These are phyloP conservation scores for Dillenia turbinata DNA, from an alignment of 164 flowering plant genomes.

Conservation along the genomic window DNA sequence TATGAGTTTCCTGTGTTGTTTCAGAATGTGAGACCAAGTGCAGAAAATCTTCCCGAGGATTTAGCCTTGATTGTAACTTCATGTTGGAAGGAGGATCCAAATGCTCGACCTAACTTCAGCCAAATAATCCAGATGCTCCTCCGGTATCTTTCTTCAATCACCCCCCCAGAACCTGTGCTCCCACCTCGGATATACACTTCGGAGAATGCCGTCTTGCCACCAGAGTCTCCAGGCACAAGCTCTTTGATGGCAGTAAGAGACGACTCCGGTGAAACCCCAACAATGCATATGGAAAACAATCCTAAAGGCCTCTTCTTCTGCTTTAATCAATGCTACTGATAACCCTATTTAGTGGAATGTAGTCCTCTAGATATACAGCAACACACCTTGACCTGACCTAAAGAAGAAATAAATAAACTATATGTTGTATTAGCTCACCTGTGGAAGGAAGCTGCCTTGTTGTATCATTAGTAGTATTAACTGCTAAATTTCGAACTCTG, in stretches of 20 bases:
- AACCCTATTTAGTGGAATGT: neutral
- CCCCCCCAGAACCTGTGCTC: conserved; percentile 55
- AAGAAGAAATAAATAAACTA: too few species aligned
- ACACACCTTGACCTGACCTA: too few species aligned
- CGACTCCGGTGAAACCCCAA: conserved; percentile 45
- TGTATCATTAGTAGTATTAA: neutral
- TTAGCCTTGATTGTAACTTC: conserved; percentile 72
- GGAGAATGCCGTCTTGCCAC: conserved; percentile 65
- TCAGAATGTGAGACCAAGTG: conserved; percentile 90
- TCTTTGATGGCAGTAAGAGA: conserved; percentile 64
- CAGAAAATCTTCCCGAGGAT: conserved; percentile 78
- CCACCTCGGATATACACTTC: conserved; percentile 48
- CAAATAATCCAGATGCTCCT: conserved; percentile 81
- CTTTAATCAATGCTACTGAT: conserved; percentile 64
- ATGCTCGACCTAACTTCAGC: conserved; percentile 79
- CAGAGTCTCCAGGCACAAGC: conserved; percentile 92
- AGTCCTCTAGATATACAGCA: neutral
- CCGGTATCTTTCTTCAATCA: conserved; percentile 49
- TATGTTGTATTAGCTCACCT: neutral
- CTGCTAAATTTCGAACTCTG: neutral
- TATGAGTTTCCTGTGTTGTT: conserved; percentile 3
- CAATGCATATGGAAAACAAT: conserved; percentile 31
- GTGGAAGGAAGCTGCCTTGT: neutral
- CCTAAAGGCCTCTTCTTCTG: conserved; percentile 65
- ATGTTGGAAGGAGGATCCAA: conserved; percentile 93